Evolutionary conservation across 192 early-diverging fungal species (phyloP), one percentile per base, ranked within the genome.

Genomic region (Thoreauomyces humboldtii): DNA sequence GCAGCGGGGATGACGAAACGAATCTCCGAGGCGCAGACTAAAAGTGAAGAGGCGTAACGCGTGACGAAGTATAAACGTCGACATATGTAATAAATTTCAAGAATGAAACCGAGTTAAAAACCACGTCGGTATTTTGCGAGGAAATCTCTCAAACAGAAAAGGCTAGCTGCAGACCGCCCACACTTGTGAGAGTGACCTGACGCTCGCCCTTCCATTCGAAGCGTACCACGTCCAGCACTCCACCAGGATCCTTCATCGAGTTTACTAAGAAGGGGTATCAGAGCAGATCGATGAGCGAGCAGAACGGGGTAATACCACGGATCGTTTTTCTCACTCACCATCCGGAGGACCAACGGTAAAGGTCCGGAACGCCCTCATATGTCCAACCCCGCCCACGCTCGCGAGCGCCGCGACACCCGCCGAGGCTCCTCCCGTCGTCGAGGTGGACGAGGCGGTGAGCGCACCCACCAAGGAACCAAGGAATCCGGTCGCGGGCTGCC

Each of bases 401-500:
- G 69, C 42, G 15, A 62, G 61, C 22, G 64, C 54, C 6, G 70
- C 71, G 29, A 56, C 63, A 25, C 42, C 58, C 27, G 54, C 63
- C 21, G 61, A 31, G 3, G 47, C 61, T 6, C 48, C 47, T 7
- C 61, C 61, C 2, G 55, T 57, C n/a, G n/a, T n/a, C n/a, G n/a
- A n/a, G n/a, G n/a, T n/a, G n/a, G n/a, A n/a, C 11, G 41, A 19
- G 0, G 55, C 35, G 19, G 61, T 63, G 0, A 78, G 51, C 9
- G 76, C 73, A 35, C 80, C 79, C 17, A 83, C 80, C 7, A 93
- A 48, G 68, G 88, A 83, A 7, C 86, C 88, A 37, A 93, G 79
- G 21, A 93, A 84, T 12, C 91, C 87, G 14, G 78, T 72, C 27
- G 77, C 75, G 0, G 87, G 79, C 52, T 92, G 88, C 87, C 88